A percentile compares a stretch with the other conserved stretches of the same genome.
These are phyloP conservation scores for Penicillium sclerotigenum DNA, from an alignment of 2,329 filamentous ascomycete species.

Conservation along the genomic window DNA sequence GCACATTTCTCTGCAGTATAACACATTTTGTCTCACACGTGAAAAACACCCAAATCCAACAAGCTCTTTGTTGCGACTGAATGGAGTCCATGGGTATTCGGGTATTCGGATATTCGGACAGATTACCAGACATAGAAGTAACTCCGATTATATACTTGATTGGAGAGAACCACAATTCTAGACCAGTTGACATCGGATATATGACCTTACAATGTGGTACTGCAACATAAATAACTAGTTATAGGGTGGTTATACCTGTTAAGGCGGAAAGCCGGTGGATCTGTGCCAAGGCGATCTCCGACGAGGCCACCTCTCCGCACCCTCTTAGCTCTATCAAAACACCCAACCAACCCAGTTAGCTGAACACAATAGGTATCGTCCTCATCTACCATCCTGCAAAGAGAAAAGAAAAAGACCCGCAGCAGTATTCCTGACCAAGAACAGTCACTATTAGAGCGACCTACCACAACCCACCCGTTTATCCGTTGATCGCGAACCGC, in stretches of 20 bases:
- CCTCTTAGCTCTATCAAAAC: slow-evolving; percentile 6
- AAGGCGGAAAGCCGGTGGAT: slow-evolving; percentile 3
- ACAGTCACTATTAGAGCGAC: neutral
- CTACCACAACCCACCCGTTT: slow-evolving; percentile 2
- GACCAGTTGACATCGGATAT: neutral
- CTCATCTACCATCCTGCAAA: neutral
- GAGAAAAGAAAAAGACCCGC: neutral
- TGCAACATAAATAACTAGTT: neutral
- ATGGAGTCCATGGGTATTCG: neutral
- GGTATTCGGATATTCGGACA: neutral
- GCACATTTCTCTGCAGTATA: neutral
- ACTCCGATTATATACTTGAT: neutral
- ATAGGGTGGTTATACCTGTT: neutral
- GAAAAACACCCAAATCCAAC: neutral
- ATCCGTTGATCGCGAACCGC: slow-evolving; percentile 21
- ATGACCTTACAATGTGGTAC: neutral
- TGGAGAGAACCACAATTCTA: neutral
- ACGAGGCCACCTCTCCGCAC: slow-evolving; percentile 23
- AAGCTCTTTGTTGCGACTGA: neutral
- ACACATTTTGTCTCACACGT: neutral
- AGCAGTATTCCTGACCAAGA: neutral
- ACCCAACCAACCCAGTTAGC: neutral
- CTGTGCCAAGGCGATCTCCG: slow-evolving; percentile 12
- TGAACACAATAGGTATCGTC: neutral
- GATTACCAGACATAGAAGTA: neutral